phyloP scores from a whole-genome alignment of 202 grass and related monocot species.

The Carex arenaria region DNA sequence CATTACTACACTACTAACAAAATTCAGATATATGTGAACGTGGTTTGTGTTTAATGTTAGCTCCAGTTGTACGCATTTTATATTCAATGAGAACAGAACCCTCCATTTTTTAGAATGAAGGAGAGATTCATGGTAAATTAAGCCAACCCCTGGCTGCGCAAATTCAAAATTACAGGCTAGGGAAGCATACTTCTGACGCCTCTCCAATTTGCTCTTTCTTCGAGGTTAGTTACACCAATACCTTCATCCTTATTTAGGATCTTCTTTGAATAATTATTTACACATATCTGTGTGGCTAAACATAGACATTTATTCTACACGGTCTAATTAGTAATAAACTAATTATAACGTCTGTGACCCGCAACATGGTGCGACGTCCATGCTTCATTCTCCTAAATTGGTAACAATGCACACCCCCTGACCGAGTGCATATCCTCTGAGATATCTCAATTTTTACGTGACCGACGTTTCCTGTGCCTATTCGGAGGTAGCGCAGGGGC shows the following conservation, averaged over 20 bases:
- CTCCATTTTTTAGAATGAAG: background rate
- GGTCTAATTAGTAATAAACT: background rate
- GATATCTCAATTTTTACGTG: too few relatives aligned
- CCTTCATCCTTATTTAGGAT: background rate
- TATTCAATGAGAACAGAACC: background rate
- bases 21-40: background rate
- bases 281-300: background rate
- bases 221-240: conserved; percentile 27
- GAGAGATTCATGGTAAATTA: background rate
- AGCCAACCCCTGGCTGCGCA: background rate
- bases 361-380: background rate
- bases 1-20: background rate
- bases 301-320: background rate
- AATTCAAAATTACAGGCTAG: conserved; percentile 13
- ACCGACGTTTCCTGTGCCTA: too few relatives aligned
- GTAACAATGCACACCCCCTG: conserved; percentile 26
- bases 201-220: conserved; percentile 26
- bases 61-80: background rate
- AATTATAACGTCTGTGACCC: background rate
- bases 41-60: background rate
- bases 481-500: too few relatives aligned
- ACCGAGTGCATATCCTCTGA: too few relatives aligned
- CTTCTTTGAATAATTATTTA: background rate
- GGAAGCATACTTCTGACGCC: conserved; percentile 22
- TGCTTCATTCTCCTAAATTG: background rate